Evolutionary conservation across 2,329 filamentous ascomycete genomes (phyloP), one percentile per base, ranked within the genome.

Genomic region (Aureobasidium mangrovei): DNA sequence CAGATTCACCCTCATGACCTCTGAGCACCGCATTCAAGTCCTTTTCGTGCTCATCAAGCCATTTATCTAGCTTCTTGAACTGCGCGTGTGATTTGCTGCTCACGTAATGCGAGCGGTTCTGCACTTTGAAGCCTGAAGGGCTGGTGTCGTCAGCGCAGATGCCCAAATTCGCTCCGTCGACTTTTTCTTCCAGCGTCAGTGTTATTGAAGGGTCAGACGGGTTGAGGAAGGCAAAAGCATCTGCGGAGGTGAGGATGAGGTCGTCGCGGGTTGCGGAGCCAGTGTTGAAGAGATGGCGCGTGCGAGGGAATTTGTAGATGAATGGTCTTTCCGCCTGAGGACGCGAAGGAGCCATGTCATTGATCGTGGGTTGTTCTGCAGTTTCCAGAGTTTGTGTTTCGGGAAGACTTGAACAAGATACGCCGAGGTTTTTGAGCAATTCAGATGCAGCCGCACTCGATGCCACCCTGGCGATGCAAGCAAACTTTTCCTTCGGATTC

Each of bases 91-190:
- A 45, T 12, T 45, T 41, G 10, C 47, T 39, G 28, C 38, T 45
- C 9, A 58, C 33, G 24, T 53, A 54, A 29, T 55, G 56, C 7
- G 41, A 53, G 4, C 56, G 35, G 29, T 55, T 58, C 10, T 58
- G 56, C 7, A 55, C 48, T 28, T 28, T 32, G n/a, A 58, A 44
- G 10, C 45, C 53, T 4, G 36, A 40, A 2, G 44, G 18, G 10
- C 28, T 36, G 4, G 29, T 32, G 2, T 26, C 33, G 35, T 53
- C 42, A 4, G 54, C 10, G 42, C 44, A 43, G 44, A 58, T 43
- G 36, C 56, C 56, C 4, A 58, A 38, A 33, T 58, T 58, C 9
- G 56, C 56, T n/a, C 56, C 56, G 26, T 58, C 56, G 2, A 58
- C 43, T 35, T 58, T 58, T 8, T 58, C 56, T 44, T 58, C 56